Percentiles rank a stretch among this genome's conserved stretches.
Conservation (phyloP, 2,329 filamentous ascomycete species). For the Stagonosporopsis cucurbitacearum region DNA sequence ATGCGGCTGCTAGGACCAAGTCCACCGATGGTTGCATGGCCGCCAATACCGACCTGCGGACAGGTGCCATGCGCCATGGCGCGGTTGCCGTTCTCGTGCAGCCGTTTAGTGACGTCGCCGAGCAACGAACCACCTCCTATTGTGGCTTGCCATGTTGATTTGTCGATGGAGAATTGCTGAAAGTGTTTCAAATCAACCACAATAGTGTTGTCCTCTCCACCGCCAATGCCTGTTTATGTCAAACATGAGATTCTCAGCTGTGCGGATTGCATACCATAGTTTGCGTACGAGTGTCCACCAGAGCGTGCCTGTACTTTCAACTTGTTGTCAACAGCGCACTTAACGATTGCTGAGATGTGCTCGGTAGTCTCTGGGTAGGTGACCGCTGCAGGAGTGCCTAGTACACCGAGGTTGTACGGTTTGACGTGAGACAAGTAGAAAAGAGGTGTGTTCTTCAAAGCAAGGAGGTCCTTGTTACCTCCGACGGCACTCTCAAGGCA, state of each 20-base stretch:
- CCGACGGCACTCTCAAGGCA: slow-evolving; percentile 41
- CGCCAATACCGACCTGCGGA: slow-evolving; percentile 46
- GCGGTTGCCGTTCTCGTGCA: slow-evolving; percentile 45
- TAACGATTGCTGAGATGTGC: slow-evolving; percentile 63
- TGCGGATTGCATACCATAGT: slow-evolving; percentile 42
- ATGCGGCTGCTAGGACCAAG: slow-evolving; percentile 43
- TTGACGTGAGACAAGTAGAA: slow-evolving; percentile 44
- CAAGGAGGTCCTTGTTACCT: slow-evolving; percentile 31
- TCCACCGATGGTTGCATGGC: slow-evolving; percentile 48
- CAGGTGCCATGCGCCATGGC: slow-evolving; percentile 59
- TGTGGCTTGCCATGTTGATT: slow-evolving; percentile 52
- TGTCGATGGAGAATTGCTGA: slow-evolving; percentile 55
- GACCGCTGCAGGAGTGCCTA: slow-evolving; percentile 60
- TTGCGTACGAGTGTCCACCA: slow-evolving; percentile 69
- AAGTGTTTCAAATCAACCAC: slow-evolving; percentile 59
- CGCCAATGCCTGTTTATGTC: slow-evolving; percentile 50
- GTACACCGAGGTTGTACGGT: slow-evolving; percentile 48
- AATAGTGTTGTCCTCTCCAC: slow-evolving; percentile 56
- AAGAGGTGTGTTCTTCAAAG: slow-evolving; percentile 31
- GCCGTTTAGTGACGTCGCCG: slow-evolving; percentile 44
- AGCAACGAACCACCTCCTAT: slow-evolving; percentile 60
- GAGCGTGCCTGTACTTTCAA: slow-evolving; percentile 67
- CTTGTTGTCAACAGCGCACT: slow-evolving; percentile 60
- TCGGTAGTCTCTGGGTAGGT: slow-evolving; percentile 60
- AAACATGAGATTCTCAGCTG: neutral